phyloP scores from a whole-genome alignment of 1,284 basidiomycete genomes.

The Lentinula novae-zelandiae region DNA sequence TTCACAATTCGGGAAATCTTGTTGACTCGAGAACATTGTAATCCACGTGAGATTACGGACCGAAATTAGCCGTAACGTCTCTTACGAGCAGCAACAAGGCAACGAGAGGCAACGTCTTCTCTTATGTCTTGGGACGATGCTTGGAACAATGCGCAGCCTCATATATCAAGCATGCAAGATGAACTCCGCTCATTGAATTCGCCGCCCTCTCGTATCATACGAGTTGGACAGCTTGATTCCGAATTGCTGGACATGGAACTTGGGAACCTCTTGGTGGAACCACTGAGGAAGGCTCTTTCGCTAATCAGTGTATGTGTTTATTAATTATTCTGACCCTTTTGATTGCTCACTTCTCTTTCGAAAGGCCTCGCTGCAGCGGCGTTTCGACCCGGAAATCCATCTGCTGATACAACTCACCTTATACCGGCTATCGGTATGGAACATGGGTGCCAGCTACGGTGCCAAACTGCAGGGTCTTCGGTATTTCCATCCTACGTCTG shows the following conservation, averaged over 20 bases:
- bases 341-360: background rate
- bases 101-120: background rate
- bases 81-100: background rate
- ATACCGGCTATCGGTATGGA: conserved; percentile 85
- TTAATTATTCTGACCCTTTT: background rate
- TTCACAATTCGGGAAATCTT: background rate
- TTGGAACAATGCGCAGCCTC: conserved; percentile 59
- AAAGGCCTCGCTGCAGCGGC: conserved; percentile 60
- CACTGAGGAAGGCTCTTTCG: conserved; percentile 74
- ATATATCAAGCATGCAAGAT: conserved; percentile 43
- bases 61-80: background rate
- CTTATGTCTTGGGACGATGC: conserved; percentile 49
- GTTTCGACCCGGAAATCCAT: conserved; percentile 79
- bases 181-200: conserved; percentile 28
- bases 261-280: conserved; percentile 78
- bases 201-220: conserved; percentile 50
- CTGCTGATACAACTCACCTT: conserved; percentile 76
- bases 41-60: background rate
- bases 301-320: conserved; percentile 58
- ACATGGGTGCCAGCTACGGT: conserved; percentile 83
- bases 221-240: conserved; percentile 92
- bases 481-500: conserved; percentile 37
- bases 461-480: conserved; percentile 86
- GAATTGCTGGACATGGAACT: conserved; percentile 92
- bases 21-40: conserved; percentile 7